Percentiles rank a stretch among this genome's conserved stretches.
These are phyloP conservation scores for Pleurotus citrinopileatus DNA, from an alignment of 768 basidiomycete genomes.

Conservation along the genomic window DNA sequence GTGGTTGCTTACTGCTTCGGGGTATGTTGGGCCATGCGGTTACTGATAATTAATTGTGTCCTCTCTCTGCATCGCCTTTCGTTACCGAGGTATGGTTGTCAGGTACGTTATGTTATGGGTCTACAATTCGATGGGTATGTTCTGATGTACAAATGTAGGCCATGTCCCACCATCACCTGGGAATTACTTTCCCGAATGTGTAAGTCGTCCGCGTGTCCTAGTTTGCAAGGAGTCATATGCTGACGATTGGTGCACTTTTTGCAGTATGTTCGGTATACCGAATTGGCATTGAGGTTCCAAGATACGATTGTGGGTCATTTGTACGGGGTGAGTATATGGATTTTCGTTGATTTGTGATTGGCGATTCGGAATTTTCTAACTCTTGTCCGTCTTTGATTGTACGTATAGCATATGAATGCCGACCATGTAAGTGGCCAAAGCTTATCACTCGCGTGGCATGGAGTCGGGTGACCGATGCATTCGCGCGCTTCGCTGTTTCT, in stretches of 20 bases:
- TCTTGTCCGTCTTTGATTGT: too few relatives aligned
- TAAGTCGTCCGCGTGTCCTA: too few relatives aligned
- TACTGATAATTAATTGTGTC: conserved; percentile 13
- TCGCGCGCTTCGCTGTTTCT: conserved; percentile 15
- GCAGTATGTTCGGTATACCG: conserved; percentile 65
- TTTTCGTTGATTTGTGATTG: conserved; percentile 6
- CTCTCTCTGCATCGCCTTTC: conserved; percentile 10
- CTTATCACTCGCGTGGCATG: conserved; percentile 10
- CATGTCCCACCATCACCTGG: conserved; percentile 84
- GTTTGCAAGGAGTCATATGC: too few relatives aligned
- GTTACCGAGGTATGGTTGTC: conserved; percentile 34
- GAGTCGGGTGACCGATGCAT: background rate
- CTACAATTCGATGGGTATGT: conserved; percentile 1
- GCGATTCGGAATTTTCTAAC: background rate
- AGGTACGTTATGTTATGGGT: conserved; percentile 24
- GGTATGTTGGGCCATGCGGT: background rate
- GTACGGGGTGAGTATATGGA: conserved; percentile 54
- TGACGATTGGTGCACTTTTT: too few relatives aligned
- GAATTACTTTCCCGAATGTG: conserved; percentile 85
- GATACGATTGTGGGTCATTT: conserved; percentile 87
- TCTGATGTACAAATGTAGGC: conserved; percentile 38
- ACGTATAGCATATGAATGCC: conserved; percentile 71
- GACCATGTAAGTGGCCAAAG: conserved; percentile 56
- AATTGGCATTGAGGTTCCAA: conserved; percentile 78
- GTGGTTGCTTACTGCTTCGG: conserved; percentile 1